Conservation (phyloP, 768 basidiomycete species). For the Cubamyces lactineus region DNA sequence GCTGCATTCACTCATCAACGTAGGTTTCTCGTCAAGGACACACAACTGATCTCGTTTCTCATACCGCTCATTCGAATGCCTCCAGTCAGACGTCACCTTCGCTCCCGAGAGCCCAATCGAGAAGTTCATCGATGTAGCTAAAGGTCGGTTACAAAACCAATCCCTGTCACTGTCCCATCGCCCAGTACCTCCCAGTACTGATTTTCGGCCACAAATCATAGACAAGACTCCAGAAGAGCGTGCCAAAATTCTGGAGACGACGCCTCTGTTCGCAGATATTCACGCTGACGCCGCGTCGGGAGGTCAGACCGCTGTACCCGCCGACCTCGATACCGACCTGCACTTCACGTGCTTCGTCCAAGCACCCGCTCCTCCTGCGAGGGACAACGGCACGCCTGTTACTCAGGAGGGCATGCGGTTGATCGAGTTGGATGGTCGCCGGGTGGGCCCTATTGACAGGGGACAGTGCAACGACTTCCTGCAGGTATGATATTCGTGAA, state of each 20-base stretch:
- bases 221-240: slow-evolving; percentile 74
- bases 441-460: slow-evolving; percentile 80
- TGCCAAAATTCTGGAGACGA: slow-evolving; percentile 73
- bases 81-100: slow-evolving; percentile 60
- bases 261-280: slow-evolving; percentile 75
- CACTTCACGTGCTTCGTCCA: slow-evolving; percentile 90
- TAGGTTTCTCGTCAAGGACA: slow-evolving; percentile 38
- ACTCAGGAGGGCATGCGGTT: slow-evolving; percentile 45
- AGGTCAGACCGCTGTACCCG: slow-evolving; percentile 71
- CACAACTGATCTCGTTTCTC: no score
- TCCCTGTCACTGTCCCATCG: background rate
- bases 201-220: slow-evolving; percentile 29
- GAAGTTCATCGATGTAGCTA: slow-evolving; percentile 66
- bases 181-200: background rate
- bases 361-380: slow-evolving; percentile 51
- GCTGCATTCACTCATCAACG: slow-evolving; percentile 66
- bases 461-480: slow-evolving; percentile 65
- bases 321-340: slow-evolving; percentile 68
- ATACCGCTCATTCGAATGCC: no score
- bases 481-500: slow-evolving; percentile 40
- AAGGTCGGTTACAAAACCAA: slow-evolving; percentile 43
- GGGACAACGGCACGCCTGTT: slow-evolving; percentile 31
- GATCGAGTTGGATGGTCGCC: slow-evolving; percentile 83
- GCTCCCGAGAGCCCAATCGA: slow-evolving; percentile 61
- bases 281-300: slow-evolving; percentile 69